Evolutionary conservation across 1,284 basidiomycete species (phyloP), one percentile per base, ranked within the genome.

Genomic region (Ganoderma lucidum): DNA sequence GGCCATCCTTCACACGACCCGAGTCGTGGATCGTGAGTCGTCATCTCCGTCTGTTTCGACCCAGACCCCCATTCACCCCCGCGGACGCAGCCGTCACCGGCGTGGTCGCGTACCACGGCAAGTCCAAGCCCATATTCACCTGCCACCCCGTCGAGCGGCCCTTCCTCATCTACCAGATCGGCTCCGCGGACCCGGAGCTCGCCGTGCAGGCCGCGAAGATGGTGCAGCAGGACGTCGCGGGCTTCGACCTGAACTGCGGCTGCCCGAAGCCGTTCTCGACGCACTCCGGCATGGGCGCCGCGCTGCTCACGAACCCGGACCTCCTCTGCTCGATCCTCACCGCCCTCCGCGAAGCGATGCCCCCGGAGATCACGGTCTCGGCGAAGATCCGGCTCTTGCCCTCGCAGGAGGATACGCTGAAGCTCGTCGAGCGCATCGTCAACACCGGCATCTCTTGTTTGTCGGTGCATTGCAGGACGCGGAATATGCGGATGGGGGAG

Each of bases 221-320:
- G 0, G 95, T 99, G 58, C 87, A 93, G 79, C 85, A 94, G 64
- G 98, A 99, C 77, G 92, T 99, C 19, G 91, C 96, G 0, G 98
- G 97, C 28, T 88, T 99, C 76, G 96, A 97, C 80, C 89, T 98
- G 72, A 98, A 97, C 80, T 98, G 96, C 76, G 98, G 95, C 0
- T 97, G 95, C 78, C 96, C 96, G 0, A 98, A 98, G 77, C 93
- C 96, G 1, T 99, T 99, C 81, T 97, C 96, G 28, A 96, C 96
- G 0, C 94, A 96, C 75, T 84, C 92, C 0, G 97, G 98, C 0
- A 99, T 99, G 97, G 98, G 98, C 23, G 97, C 98, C 1, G 97
- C 96, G 14, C 86, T 99, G 17, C 90, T 99, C 61, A 91, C 93
- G 6, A 97, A 93, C 51, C 96, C 98, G 0, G 96, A 98, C 77